Evolutionary conservation across 1,284 basidiomycete species (phyloP).

Genomic region (Ceratobasidium sp.): DNA sequence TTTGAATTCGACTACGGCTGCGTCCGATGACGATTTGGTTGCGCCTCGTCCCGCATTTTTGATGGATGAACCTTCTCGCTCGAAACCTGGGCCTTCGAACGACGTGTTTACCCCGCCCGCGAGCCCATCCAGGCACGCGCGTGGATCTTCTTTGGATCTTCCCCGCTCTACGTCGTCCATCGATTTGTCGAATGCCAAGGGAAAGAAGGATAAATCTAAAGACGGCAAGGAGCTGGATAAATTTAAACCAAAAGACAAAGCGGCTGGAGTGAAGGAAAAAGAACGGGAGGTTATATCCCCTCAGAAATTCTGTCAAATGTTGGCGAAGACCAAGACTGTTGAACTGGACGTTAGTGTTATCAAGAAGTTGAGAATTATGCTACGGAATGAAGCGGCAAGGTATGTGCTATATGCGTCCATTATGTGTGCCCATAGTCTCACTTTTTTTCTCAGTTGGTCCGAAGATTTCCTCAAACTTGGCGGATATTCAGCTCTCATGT

Average conservation of each 20-base stretch:
- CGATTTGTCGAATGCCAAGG: slow-evolving; percentile 12
- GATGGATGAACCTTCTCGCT: slow-evolving; percentile 58
- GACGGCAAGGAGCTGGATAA: slow-evolving; percentile 41
- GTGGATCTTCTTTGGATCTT: slow-evolving; percentile 67
- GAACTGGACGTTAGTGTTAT: slow-evolving; percentile 76
- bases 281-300: slow-evolving; percentile 60
- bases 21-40: slow-evolving; percentile 41
- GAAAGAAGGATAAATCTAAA: slow-evolving; percentile 39
- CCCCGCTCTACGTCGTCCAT: slow-evolving; percentile 47
- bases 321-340: slow-evolving; percentile 72
- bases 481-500: slow-evolving; percentile 86
- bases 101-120: slow-evolving; percentile 45
- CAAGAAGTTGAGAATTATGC: slow-evolving; percentile 79
- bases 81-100: slow-evolving; percentile 44
- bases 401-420: slow-evolving; percentile 52
- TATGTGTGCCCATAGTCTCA: slow-evolving; percentile 41
- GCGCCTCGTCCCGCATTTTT: slow-evolving; percentile 46
- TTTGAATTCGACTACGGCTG: slow-evolving; percentile 50
- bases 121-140: slow-evolving; percentile 56
- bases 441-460: slow-evolving; percentile 75
- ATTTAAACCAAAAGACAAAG: slow-evolving; percentile 49
- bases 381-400: slow-evolving; percentile 88
- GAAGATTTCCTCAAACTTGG: slow-evolving; percentile 84
- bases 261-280: slow-evolving; percentile 60
- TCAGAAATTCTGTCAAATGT: slow-evolving; percentile 69